Base-by-base conservation (phyloP, 2,329 filamentous ascomycete species). In the Beauveria sp. region DNA sequence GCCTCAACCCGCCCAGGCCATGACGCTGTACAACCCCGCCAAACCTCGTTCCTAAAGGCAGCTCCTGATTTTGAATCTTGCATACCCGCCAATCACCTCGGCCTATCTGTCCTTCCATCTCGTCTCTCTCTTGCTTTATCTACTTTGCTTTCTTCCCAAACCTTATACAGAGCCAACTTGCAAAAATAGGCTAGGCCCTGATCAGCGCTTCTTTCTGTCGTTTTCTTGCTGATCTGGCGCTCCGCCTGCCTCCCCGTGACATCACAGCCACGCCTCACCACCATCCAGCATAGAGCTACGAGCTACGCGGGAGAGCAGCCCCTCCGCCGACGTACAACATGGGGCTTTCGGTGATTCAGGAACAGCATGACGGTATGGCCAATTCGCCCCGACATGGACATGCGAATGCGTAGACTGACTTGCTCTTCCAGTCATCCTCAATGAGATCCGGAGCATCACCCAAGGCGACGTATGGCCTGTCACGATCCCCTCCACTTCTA, bases 291-390 rank as follows among this genome's bases (percentile, higher is more conserved):
- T 18, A 40, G 38, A 60, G 40, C 58, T 31, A 46, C 34, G 38
- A 60, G 40, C 58, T 31, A 38, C 34, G 34, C 38, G 52, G 52
- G 52, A 24, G 38, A 34, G 46, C 45, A 49, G 45, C 52, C 28
- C 40, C 63, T 58, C 63, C 65, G 66, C 63, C 65, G 64, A 24
- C 24, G 7, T 18, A 76, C 80, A 87, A 75, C 70, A 96, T 96
- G 91, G 88, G 86, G 70, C 80, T 89, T 75, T 96, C 92, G 66
- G 85, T 93, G 70, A 88, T 96, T 71, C 87, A 92, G 72, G 87
- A 92, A 71, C 91, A 96, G 81, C 88, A 88, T 59, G 71, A 77
- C 69, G 72, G 76, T 77, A 66, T 20, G 20, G 12, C 31, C 16
- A 10, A 49, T 26, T 9, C n/a, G 16, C 6, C 22, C 8, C 24